Percentiles rank a stretch among this genome's conserved stretches.
Conservation (phyloP, 2,329 filamentous ascomycete species). For the Periconia digitata region DNA sequence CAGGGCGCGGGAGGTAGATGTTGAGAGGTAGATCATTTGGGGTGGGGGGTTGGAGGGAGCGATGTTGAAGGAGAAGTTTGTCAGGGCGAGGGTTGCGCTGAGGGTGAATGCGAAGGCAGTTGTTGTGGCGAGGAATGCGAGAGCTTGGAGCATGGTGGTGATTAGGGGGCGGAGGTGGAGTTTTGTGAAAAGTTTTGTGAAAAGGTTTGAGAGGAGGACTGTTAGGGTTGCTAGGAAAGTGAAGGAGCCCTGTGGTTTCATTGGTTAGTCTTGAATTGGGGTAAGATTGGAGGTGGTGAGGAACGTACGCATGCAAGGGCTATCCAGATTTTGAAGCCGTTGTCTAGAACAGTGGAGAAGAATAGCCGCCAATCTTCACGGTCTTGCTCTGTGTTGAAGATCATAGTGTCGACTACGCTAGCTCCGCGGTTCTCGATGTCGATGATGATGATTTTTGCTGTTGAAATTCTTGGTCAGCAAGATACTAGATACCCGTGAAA, state of each 20-base stretch:
- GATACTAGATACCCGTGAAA: too few relatives aligned
- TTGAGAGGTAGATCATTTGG: conserved; percentile 13
- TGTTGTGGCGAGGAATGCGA: conserved; percentile 26
- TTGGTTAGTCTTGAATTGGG: conserved; percentile 8
- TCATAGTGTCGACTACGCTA: conserved; percentile 14
- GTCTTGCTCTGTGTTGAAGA: conserved; percentile 8
- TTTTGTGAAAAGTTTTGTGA: conserved; percentile 12
- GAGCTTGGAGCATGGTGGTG: conserved; percentile 23
- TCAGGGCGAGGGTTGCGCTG: conserved; percentile 14
- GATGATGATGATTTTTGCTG: conserved; percentile 22
- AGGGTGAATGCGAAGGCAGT: conserved; percentile 24
- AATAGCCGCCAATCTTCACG: conserved; percentile 23
- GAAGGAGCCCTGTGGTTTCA: conserved; percentile 18
- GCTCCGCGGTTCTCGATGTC: conserved; percentile 23
- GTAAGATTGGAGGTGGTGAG: neutral
- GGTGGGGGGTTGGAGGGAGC: neutral
- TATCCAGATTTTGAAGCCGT: conserved; percentile 24
- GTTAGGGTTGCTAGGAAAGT: conserved; percentile 18
- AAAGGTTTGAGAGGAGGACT: conserved; percentile 18
- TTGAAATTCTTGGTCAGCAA: too few relatives aligned
- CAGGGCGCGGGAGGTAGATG: conserved; percentile 17
- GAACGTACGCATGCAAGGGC: conserved; percentile 28
- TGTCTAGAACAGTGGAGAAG: conserved; percentile 14
- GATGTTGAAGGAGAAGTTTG: conserved; percentile 7
- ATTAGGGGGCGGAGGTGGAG: conserved; percentile 19